phyloP scores from a whole-genome alignment of 1,139 yeast genomes.

The Eremothecium sinecaudum region DNA sequence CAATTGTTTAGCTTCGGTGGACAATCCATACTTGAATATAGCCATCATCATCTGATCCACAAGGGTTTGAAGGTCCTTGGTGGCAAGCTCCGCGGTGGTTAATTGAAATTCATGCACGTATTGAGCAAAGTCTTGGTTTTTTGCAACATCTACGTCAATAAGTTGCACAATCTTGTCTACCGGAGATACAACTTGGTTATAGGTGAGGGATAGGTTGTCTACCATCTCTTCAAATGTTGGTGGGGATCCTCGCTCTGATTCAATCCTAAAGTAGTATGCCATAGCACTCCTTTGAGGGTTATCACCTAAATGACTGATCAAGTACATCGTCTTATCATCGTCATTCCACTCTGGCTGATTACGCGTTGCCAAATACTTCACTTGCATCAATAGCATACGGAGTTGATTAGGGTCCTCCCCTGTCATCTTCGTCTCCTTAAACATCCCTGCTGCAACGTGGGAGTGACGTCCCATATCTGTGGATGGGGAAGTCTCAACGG shows the following conservation, averaged over 20 bases:
- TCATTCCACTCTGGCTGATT: background rate
- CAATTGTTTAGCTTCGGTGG: background rate
- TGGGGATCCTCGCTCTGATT: background rate
- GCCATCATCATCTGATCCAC: background rate
- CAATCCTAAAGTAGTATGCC: background rate
- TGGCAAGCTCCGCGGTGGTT: background rate
- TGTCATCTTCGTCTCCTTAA: background rate
- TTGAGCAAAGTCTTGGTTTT: background rate
- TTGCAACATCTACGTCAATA: background rate
- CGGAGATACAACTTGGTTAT: background rate
- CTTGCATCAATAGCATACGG: background rate
- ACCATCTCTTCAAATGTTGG: conserved; percentile 1
- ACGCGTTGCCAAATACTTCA: background rate
- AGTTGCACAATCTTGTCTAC: background rate
- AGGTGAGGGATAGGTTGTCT: background rate
- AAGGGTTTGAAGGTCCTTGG: background rate
- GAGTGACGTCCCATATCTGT: background rate
- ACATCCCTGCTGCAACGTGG: background rate
- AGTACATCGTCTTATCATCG: background rate
- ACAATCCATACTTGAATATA: background rate
- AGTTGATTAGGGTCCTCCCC: background rate
- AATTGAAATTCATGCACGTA: background rate
- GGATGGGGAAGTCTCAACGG: background rate
- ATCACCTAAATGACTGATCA: background rate
- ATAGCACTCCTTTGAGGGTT: background rate